Conservation (phyloP, 768 basidiomycete species). For the Serendipita sp. region DNA sequence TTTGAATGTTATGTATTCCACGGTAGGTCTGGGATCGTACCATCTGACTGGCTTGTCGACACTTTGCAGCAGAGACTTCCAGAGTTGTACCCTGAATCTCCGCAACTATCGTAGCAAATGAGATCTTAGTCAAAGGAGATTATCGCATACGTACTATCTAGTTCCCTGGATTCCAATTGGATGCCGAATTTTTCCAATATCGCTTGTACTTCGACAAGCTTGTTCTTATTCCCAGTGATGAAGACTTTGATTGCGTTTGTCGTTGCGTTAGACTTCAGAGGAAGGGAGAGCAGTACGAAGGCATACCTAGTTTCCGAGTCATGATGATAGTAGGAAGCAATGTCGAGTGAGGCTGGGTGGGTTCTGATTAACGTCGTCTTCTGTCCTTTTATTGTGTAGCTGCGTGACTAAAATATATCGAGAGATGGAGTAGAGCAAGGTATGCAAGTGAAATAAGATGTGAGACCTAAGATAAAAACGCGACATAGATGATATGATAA, state of each 20-base stretch:
- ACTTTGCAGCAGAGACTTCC: conserved; percentile 82
- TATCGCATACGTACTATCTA: conserved; percentile 51
- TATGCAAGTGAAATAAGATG: too few relatives aligned
- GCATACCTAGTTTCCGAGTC: not conserved
- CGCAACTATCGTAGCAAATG: conserved; percentile 42
- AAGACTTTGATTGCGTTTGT: conserved; percentile 43
- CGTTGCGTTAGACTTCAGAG: not conserved
- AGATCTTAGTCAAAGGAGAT: not conserved
- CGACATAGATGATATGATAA: too few relatives aligned
- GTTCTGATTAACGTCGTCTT: too few relatives aligned
- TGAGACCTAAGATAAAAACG: too few relatives aligned
- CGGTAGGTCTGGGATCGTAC: conserved; percentile 17
- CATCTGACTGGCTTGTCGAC: conserved; percentile 66
- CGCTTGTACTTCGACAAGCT: conserved; percentile 71
- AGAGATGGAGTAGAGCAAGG: too few relatives aligned
- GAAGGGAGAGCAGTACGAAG: not conserved
- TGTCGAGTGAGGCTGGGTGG: too few relatives aligned
- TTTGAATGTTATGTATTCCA: not conserved
- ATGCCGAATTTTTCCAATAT: conserved; percentile 57
- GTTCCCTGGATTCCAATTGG: conserved; percentile 56
- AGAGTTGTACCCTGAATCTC: conserved; percentile 89
- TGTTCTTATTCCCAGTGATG: conserved; percentile 90
- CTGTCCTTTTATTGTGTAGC: too few relatives aligned
- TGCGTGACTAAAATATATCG: too few relatives aligned
- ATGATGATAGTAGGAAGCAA: not conserved